A percentile compares a stretch with the other conserved stretches of the same genome.
These are phyloP conservation scores for Botryotinia calthae DNA, from an alignment of 2,329 filamentous ascomycete species.

Conservation along the genomic window DNA sequence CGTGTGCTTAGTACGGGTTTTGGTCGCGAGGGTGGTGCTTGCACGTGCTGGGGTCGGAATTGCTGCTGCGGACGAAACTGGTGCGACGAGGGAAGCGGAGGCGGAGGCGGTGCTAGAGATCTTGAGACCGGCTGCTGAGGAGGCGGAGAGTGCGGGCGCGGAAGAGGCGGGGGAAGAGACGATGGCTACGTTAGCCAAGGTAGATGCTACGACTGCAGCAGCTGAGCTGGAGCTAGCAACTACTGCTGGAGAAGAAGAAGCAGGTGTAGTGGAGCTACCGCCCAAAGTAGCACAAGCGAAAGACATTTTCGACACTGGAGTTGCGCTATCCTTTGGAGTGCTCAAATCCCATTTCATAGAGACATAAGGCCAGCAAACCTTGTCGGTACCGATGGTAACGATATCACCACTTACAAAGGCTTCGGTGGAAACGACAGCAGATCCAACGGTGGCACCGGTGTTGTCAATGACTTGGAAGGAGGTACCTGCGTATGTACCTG, in stretches of 20 bases:
- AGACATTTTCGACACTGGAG: constrained; percentile 45
- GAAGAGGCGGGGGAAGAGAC: neutral
- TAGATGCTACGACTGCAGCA: neutral
- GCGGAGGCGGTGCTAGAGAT: neutral
- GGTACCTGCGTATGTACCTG: constrained; percentile 56
- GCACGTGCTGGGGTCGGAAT: neutral
- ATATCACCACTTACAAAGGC: constrained; percentile 62
- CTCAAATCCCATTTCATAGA: constrained; percentile 52
- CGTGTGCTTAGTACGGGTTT: neutral
- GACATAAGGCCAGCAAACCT: constrained; percentile 62
- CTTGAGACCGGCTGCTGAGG: neutral
- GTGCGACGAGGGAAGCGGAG: neutral
- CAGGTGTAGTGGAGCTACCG: neutral
- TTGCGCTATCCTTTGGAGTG: constrained; percentile 27
- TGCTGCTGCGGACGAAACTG: neutral
- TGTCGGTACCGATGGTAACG: constrained; percentile 51
- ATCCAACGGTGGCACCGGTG: constrained; percentile 51
- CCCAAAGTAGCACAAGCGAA: constrained; percentile 47
- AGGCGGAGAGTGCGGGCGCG: neutral
- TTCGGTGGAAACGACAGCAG: constrained; percentile 49
- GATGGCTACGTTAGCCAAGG: neutral
- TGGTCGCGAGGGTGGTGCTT: neutral
- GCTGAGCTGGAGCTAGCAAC: neutral
- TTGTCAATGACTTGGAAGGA: constrained; percentile 57
- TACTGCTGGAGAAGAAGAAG: neutral